These are phyloP conservation scores for Xylaria sp. DNA, from an alignment of 2,329 filamentous ascomycete species.

Conservation along the genomic window DNA sequence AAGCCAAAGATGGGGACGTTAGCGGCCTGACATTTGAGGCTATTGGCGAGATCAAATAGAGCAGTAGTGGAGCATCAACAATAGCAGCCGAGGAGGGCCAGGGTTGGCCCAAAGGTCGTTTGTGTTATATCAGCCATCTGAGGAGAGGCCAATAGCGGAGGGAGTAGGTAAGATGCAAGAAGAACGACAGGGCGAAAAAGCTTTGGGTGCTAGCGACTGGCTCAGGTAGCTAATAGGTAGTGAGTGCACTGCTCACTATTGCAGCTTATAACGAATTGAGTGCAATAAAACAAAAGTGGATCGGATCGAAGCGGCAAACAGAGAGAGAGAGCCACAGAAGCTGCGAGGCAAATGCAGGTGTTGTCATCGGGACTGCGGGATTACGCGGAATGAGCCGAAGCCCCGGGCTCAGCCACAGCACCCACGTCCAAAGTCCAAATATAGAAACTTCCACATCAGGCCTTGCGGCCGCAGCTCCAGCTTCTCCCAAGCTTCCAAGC, in stretches of 20 bases:
- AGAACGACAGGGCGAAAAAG: neutral
- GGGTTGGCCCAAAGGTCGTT: neutral
- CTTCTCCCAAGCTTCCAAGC: too few species aligned
- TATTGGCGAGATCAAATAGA: conserved; percentile 3
- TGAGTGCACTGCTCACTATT: too few species aligned
- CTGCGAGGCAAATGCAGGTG: neutral
- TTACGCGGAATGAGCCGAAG: conserved; percentile 25
- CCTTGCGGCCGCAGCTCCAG: conserved; percentile 15
- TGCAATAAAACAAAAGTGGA: neutral
- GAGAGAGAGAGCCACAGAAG: neutral
- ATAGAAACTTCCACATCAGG: conserved; percentile 28
- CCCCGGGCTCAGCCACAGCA: conserved; percentile 23
- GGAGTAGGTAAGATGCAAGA: neutral
- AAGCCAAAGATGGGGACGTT: conserved; percentile 20
- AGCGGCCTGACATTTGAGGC: conserved; percentile 39
- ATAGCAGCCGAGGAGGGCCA: neutral
- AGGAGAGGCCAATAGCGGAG: neutral
- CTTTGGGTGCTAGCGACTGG: neutral
- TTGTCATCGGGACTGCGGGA: conserved; percentile 6
- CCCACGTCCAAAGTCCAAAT: conserved; percentile 18
- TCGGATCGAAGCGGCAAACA: neutral
- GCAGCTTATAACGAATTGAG: neutral
- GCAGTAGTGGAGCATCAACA: conserved; percentile 7
- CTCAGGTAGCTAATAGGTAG: too few species aligned
- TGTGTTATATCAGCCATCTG: neutral